phyloP scores from a whole-genome alignment of 2,329 filamentous ascomycete genomes.

The Fusarium pseudograminearum region DNA sequence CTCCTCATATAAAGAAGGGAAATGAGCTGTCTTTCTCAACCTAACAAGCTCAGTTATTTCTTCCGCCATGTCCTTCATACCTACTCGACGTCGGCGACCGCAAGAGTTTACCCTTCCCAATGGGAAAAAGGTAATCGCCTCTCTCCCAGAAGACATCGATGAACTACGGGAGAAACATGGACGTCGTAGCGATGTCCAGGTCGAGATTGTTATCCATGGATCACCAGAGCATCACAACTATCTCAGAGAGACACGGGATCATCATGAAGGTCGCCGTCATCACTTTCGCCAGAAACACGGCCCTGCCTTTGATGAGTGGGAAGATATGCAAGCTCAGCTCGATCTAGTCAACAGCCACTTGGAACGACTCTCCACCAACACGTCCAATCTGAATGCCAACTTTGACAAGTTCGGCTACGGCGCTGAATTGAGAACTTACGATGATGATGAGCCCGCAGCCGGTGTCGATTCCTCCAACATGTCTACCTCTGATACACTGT shows the following conservation, averaged over 20 bases:
- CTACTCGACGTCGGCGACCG: slow-evolving; percentile 54
- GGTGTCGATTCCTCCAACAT: slow-evolving; percentile 30
- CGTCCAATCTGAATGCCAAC: slow-evolving; percentile 68
- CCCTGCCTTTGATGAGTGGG: slow-evolving; percentile 66
- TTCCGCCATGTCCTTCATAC: slow-evolving; percentile 40
- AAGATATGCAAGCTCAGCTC: slow-evolving; percentile 65
- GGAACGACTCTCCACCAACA: slow-evolving; percentile 65
- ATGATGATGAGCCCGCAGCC: slow-evolving; percentile 44
- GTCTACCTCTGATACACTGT: slow-evolving; percentile 44
- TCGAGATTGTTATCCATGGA: slow-evolving; percentile 70
- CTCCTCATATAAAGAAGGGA: slow-evolving; percentile 14
- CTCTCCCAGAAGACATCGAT: slow-evolving; percentile 67
- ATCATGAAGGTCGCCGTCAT: slow-evolving; percentile 63
- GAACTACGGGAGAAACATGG: slow-evolving; percentile 59
- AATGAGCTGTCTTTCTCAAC: neutral
- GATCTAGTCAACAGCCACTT: slow-evolving; percentile 65
- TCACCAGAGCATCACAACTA: slow-evolving; percentile 61
- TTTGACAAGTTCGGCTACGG: slow-evolving; percentile 74
- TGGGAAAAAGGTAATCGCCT: slow-evolving; percentile 68
- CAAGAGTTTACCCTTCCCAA: slow-evolving; percentile 67
- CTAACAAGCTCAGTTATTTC: slow-evolving; percentile 6
- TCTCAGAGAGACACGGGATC: slow-evolving; percentile 63
- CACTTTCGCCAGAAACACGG: slow-evolving; percentile 62
- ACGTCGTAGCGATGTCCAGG: slow-evolving; percentile 52
- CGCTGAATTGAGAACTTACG: slow-evolving; percentile 65